phyloP scores from a whole-genome alignment of 2,329 filamentous ascomycete species.

The Penicillium frequentans region DNA sequence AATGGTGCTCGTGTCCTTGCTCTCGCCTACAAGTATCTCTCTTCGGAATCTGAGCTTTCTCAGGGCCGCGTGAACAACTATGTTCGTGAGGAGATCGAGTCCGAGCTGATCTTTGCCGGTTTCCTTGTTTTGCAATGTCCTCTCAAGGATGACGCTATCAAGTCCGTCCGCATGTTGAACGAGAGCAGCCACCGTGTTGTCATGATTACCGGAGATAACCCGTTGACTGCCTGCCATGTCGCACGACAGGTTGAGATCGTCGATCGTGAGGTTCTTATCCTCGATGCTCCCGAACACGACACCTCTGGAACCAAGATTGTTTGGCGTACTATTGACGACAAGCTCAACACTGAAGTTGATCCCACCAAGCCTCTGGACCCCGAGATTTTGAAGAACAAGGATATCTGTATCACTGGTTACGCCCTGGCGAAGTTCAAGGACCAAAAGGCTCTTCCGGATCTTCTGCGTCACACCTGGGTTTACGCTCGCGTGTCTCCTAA shows the following conservation, averaged over 20 bases:
- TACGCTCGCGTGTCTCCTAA: slow-evolving; percentile 98
- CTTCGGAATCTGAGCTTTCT: slow-evolving; percentile 76
- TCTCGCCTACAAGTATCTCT: slow-evolving; percentile 89
- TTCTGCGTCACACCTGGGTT: slow-evolving; percentile 91
- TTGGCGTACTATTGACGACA: slow-evolving; percentile 95
- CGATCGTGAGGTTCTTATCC: slow-evolving; percentile 88
- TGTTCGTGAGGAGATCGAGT: slow-evolving; percentile 89
- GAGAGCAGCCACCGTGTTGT: slow-evolving; percentile 98
- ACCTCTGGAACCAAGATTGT: slow-evolving; percentile 76
- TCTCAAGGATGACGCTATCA: slow-evolving; percentile 92
- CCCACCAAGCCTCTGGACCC: slow-evolving; percentile 76
- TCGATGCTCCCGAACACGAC: slow-evolving; percentile 92
- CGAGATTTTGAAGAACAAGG: slow-evolving; percentile 78
- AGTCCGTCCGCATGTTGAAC: slow-evolving; percentile 93
- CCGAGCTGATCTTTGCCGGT: slow-evolving; percentile 81
- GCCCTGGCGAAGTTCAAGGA: slow-evolving; percentile 86
- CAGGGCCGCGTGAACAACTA: slow-evolving; percentile 86
- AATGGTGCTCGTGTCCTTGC: slow-evolving; percentile 93
- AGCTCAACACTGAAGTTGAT: slow-evolving; percentile 80
- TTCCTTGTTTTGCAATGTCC: slow-evolving; percentile 95
- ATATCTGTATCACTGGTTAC: slow-evolving; percentile 94
- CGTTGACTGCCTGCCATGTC: slow-evolving; percentile 92
- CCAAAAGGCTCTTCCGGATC: slow-evolving; percentile 70
- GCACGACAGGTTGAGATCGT: slow-evolving; percentile 96
- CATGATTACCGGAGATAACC: slow-evolving; percentile 99